phyloP scores from a whole-genome alignment of 345 rosid genomes.

The Eucalyptus camaldulensis region DNA sequence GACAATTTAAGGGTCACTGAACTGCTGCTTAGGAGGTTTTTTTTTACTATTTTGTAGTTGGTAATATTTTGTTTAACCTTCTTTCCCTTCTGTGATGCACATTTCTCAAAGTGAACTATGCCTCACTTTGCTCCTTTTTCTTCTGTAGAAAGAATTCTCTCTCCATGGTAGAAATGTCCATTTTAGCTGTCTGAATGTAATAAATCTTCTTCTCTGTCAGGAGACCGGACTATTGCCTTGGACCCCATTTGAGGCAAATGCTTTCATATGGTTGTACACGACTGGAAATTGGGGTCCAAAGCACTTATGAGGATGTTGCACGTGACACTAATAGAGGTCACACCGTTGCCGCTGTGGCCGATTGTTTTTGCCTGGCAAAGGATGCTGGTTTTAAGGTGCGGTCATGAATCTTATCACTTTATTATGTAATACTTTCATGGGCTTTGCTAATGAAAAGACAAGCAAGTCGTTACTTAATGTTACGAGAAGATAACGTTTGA shows the following conservation, averaged over 20 bases:
- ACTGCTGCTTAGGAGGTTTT: not conserved
- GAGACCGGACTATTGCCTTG: conserved; percentile 98
- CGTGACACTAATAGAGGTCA: conserved; percentile 98
- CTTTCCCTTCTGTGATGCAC: not conserved
- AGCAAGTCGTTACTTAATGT: not conserved
- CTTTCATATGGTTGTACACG: conserved; percentile 93
- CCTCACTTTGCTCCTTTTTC: not conserved
- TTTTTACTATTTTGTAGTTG: not conserved
- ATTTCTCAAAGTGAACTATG: not conserved
- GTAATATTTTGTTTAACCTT: not conserved
- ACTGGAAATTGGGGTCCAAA: conserved; percentile 97
- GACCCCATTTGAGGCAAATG: conserved; percentile 98
- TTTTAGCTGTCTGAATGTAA: not conserved
- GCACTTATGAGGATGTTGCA: conserved; percentile 99
- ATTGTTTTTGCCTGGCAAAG: conserved; percentile 94
- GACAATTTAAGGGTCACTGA: not conserved
- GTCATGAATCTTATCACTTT: not conserved
- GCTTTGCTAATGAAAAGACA: not conserved
- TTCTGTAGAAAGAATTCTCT: not conserved
- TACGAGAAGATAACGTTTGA: not conserved
- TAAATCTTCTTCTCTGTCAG: conserved; percentile 23
- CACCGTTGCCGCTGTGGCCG: conserved; percentile 97
- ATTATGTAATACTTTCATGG: not conserved
- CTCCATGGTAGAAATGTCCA: not conserved
- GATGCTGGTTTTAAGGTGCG: conserved; percentile 98